Base-by-base conservation (phyloP, 2,329 filamentous ascomycete species). In the Neoarthrinium moseri region DNA sequence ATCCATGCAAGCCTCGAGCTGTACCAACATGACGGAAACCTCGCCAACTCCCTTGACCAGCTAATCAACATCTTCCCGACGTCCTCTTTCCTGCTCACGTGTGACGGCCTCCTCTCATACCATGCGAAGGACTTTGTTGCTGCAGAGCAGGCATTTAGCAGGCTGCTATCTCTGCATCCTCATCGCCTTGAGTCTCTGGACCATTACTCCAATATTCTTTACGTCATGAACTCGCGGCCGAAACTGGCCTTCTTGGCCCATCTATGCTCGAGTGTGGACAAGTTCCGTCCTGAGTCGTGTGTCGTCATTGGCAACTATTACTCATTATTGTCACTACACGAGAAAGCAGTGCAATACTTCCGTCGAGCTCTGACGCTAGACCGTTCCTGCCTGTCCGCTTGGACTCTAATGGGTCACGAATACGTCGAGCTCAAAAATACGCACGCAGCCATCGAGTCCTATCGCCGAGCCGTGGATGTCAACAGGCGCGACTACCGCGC, bases 401-500 rank as follows among this genome's bases (percentile, higher is more conserved):
- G 94, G 94, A 99, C 94, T 0, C 75, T 99, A 1, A 97, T 99
- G 92, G 94, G 94, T 1, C 94, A 99, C 66, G 94, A 99, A 65
- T 99, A 96, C 57, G 91, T 97, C 44, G 94, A 99, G 67, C 84
- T 99, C 68, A 99, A 97, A 62, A 99, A 99, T 63, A 97, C 92
- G 0, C 94, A 99, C 59, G 92, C 94, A 0, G 94, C 94, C 7
- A 97, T 99, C 51, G 94, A 99, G 65, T 95, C 90, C 1, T 99
- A 99, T 62, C 84, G 94, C 2, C 86, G 94, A 33, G 94, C 94
- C 2, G 92, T 99, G 2, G 94, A 99, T 59, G 89, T 94, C 56
- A 97, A 99, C 61, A 83, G 92, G 26, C 89, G 94, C 57, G 94
- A 99, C 65, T 97, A 97, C 65, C 87, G 94, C 47, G 94, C 94